These are phyloP conservation scores for Pulveroboletus ravenelii DNA, from an alignment of 768 basidiomycete genomes.

Conservation along the genomic window DNA sequence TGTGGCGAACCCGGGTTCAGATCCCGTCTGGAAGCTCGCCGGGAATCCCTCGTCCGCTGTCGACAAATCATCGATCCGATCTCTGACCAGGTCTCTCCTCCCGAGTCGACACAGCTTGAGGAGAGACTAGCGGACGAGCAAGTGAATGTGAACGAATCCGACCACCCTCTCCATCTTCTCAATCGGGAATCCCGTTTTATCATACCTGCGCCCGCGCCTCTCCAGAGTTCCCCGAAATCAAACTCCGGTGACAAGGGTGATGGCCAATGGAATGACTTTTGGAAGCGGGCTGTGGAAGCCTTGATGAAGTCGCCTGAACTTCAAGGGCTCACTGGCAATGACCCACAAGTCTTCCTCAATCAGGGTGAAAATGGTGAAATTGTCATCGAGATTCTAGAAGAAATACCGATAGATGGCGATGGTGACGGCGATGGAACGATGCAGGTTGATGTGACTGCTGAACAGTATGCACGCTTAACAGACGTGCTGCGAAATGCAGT, in stretches of 20 bases:
- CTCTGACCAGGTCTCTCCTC: conserved; percentile 15
- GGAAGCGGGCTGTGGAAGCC: conserved; percentile 27
- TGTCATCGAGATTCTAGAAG: conserved; percentile 44
- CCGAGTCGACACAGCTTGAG: conserved; percentile 30
- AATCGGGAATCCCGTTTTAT: conserved; percentile 46
- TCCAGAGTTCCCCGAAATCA: conserved; percentile 17
- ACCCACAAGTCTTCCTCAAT: conserved; percentile 40
- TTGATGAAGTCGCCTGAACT: conserved; percentile 30
- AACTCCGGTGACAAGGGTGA: conserved; percentile 13
- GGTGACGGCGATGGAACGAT: conserved; percentile 21
- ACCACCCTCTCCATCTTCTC: conserved; percentile 53
- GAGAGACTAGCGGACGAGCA: conserved; percentile 27
- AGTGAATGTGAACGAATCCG: conserved; percentile 41
- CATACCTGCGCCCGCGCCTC: conserved; percentile 29
- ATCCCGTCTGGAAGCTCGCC: conserved; percentile 59
- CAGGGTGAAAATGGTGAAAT: conserved; percentile 38
- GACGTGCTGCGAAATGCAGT: conserved; percentile 52
- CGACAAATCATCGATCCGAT: conserved; percentile 57
- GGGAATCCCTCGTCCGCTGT: conserved; percentile 71
- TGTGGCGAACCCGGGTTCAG: conserved; percentile 93
- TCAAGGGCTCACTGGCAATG: conserved; percentile 25
- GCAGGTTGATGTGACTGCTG: conserved; percentile 31
- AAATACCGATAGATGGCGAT: conserved; percentile 33
- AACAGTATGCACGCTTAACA: conserved; percentile 41
- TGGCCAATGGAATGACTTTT: conserved; percentile 19